These are phyloP conservation scores for Alternaria incomplexa DNA, from an alignment of 2,329 filamentous ascomycete species.

Conservation along the genomic window DNA sequence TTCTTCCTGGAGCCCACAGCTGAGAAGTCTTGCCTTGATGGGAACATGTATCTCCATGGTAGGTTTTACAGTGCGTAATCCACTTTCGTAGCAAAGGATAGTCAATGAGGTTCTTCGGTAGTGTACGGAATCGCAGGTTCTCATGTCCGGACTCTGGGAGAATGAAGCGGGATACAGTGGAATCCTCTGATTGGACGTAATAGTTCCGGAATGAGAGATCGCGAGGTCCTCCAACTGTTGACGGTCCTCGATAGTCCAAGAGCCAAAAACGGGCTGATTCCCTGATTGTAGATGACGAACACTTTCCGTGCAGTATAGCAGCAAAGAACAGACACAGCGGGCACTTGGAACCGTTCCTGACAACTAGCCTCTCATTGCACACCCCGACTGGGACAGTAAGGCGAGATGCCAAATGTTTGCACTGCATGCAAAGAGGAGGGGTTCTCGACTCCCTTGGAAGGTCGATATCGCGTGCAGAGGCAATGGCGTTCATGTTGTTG, in stretches of 20 bases:
- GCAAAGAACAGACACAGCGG: not conserved
- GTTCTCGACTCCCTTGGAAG: not conserved
- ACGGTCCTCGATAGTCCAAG: not conserved
- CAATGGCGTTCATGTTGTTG: not conserved
- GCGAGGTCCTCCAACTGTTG: not conserved
- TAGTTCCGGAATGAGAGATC: not conserved
- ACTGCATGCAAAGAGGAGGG: not conserved
- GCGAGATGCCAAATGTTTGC: not conserved
- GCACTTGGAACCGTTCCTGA: not conserved
- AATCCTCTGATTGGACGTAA: not conserved
- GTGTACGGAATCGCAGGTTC: not conserved
- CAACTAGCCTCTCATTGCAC: not conserved
- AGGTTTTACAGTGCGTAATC: not conserved
- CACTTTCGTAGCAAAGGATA: not conserved
- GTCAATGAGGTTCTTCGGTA: not conserved
- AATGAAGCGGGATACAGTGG: not conserved
- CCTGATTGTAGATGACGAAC: not conserved
- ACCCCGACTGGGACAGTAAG: not conserved
- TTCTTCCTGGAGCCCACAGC: not conserved
- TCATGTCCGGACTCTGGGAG: not conserved
- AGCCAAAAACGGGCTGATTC: not conserved
- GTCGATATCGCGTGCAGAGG: not conserved
- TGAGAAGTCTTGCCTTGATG: not conserved
- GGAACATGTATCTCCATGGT: not conserved
- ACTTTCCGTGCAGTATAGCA: not conserved